phyloP scores from a whole-genome alignment of 192 early-diverging fungal species.

The Jimgerdemannia lactiflua region DNA sequence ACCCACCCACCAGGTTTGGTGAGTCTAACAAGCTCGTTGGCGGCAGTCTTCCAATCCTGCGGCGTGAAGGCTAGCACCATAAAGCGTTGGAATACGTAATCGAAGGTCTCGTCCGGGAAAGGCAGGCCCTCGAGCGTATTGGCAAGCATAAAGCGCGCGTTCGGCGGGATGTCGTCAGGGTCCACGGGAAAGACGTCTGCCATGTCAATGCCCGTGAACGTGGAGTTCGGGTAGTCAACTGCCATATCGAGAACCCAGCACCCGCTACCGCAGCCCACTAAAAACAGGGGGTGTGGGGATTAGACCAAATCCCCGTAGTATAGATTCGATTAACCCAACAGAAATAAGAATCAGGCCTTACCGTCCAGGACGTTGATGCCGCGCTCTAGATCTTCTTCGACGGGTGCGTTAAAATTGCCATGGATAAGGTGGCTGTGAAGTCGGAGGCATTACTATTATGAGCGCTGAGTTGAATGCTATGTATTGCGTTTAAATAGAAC shows the following conservation, averaged over 20 bases:
- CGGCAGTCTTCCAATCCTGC: slow-evolving; percentile 18
- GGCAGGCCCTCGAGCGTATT: slow-evolving; percentile 34
- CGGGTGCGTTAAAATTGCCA: slow-evolving; percentile 20
- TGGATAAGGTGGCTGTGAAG: neutral
- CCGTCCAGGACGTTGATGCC: slow-evolving; percentile 21
- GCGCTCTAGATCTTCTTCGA: slow-evolving; percentile 8
- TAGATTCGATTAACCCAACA: too few relatives aligned
- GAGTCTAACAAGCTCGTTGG: slow-evolving; percentile 4
- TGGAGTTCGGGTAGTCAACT: slow-evolving; percentile 2
- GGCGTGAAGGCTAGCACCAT: slow-evolving; percentile 31
- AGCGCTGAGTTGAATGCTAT: neutral
- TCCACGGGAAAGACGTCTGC: slow-evolving; percentile 10
- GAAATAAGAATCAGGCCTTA: too few relatives aligned
- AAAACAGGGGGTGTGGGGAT: too few relatives aligned
- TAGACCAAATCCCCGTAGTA: too few relatives aligned
- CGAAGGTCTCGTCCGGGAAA: slow-evolving; percentile 37
- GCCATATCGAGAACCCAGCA: slow-evolving; percentile 20
- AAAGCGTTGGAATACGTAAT: slow-evolving; percentile 37
- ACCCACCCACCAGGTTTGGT: neutral
- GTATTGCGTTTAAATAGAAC: neutral
- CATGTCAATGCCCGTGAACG: slow-evolving; percentile 11
- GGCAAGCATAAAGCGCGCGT: slow-evolving; percentile 11
- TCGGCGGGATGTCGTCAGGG: neutral
- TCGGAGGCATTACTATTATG: neutral
- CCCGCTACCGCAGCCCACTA: slow-evolving; percentile 6